Evolutionary conservation across 108 stramenopile genomes (phyloP).

Genomic region (Skeletonema potamos): DNA sequence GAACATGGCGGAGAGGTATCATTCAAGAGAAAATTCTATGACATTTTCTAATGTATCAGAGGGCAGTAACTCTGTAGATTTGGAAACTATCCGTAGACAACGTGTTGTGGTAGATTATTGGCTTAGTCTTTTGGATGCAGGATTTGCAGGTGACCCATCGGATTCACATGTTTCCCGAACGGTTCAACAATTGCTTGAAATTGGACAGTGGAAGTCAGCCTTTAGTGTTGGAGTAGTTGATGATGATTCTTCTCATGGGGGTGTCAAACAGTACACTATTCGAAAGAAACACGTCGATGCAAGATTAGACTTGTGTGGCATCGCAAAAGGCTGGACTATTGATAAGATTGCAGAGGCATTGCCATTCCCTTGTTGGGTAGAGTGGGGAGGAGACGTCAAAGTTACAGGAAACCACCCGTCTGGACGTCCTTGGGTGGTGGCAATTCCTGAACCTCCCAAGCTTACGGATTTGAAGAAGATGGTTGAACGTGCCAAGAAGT

Average conservation of each 20-base stretch:
- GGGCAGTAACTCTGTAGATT: too few species aligned
- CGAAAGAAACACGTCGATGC: conserved; percentile 42
- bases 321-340: conserved; percentile 55
- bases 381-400: conserved; percentile 58
- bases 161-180: conserved; percentile 32
- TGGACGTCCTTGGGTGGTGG: conserved; percentile 45
- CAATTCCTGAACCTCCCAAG: conserved; percentile 48
- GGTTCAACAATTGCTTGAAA: conserved; percentile 21
- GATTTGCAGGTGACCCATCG: conserved; percentile 33
- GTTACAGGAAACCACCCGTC: conserved; percentile 46
- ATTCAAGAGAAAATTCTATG: background rate
- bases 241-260: background rate
- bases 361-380: conserved; percentile 34
- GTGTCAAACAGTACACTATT: conserved; percentile 1
- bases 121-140: conserved; percentile 22
- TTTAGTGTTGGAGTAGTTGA: conserved; percentile 28
- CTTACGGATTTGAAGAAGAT: conserved; percentile 20
- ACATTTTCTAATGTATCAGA: too few species aligned
- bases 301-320: conserved; percentile 44
- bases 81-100: conserved; percentile 20
- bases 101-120: conserved; percentile 28
- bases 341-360: conserved; percentile 45
- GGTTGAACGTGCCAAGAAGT: conserved; percentile 9
- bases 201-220: conserved; percentile 35
- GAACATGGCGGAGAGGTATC: conserved; percentile 8